Percentiles rank a stretch among this genome's conserved stretches.
Evolutionary conservation across 2,329 filamentous ascomycete species (phyloP).

Genomic region (Didymella sp.): DNA sequence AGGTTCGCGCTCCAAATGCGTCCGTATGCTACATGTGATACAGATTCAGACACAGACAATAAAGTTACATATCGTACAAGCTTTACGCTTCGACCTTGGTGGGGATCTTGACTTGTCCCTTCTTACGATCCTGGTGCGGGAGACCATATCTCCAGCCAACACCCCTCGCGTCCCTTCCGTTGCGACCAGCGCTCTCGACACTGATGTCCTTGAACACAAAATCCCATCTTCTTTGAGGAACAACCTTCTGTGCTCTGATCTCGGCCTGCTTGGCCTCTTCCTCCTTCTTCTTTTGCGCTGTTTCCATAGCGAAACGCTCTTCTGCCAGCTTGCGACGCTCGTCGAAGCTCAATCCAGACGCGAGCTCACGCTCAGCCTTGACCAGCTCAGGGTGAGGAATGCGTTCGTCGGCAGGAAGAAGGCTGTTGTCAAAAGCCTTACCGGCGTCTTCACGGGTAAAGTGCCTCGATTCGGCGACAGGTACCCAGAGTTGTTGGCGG

Average conservation of each 20-base stretch:
- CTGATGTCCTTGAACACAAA: slow-evolving; percentile 67
- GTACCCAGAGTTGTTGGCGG: slow-evolving; percentile 66
- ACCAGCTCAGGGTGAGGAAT: slow-evolving; percentile 69
- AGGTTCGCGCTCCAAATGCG: slow-evolving; percentile 19
- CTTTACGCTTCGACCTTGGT: slow-evolving; percentile 60
- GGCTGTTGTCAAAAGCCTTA: slow-evolving; percentile 64
- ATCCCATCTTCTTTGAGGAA: slow-evolving; percentile 62
- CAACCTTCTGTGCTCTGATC: slow-evolving; percentile 52
- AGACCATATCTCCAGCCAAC: slow-evolving; percentile 68
- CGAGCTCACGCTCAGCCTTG: slow-evolving; percentile 52
- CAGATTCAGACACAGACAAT: slow-evolving; percentile 29
- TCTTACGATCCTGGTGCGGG: slow-evolving; percentile 68
- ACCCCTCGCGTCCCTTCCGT: slow-evolving; percentile 61
- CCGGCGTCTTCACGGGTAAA: slow-evolving; percentile 72
- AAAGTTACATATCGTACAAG: slow-evolving; percentile 34
- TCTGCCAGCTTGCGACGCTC: slow-evolving; percentile 45
- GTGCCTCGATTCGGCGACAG: slow-evolving; percentile 67
- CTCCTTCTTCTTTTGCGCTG: slow-evolving; percentile 49
- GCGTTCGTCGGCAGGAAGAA: slow-evolving; percentile 68
- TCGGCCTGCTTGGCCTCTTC: slow-evolving; percentile 55
- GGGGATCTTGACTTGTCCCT: slow-evolving; percentile 68
- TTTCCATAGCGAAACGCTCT: slow-evolving; percentile 33
- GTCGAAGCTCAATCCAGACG: slow-evolving; percentile 42
- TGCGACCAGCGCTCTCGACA: slow-evolving; percentile 61
- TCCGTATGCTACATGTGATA: slow-evolving; percentile 29